Base-by-base conservation (phyloP, 2,329 filamentous ascomycete genomes). In the Neonectria magnoliae region DNA sequence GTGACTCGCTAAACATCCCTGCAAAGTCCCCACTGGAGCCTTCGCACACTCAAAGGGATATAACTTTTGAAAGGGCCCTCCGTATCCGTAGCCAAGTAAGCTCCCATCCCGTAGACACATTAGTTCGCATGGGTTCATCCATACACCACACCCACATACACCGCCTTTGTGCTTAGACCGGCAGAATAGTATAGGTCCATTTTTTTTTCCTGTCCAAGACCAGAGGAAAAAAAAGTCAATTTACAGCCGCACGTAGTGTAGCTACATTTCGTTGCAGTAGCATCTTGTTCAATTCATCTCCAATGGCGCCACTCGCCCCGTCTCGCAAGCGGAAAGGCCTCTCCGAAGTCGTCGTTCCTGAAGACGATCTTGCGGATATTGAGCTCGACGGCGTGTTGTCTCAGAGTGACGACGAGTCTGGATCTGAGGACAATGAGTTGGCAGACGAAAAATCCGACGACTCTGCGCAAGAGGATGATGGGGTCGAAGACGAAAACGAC, bases 301-400 rank as follows among this genome's bases (percentile, higher is more conserved):
- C 66, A 68, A 74, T 74, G 71, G 71, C 68, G 42, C 70, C 71
- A 27, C 45, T 64, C 20, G 48, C 57, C 20, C 9, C 50, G 9
- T 73, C 71, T 27, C 72, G 72, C 38, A 75, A 75, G 53, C 65
- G 73, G 8, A 75, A 75, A 45, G 66, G 62, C 18, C 63, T 65
- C 13, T 68, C 67, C 7, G 69, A 71, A 41, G 61, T 53, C 18
- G 25, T 55, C 16, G 25, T 50, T 6, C 33, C 55, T 1, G 69
- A 72, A 4, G 73, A 75, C 41, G 71, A 75, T 16, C 69, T 75
- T n/a, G 81, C 79, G 57, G 83, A 85, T 60, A 82, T 82, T 33
- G 77, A 84, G 50, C 79, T 89, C 16, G 85, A 89, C 62, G 87
- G 85, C 31, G 84, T 88, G 54, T 76, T 89, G 62, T 87, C 85